Evolutionary conservation across 805 yeast genomes (phyloP), one percentile per base, ranked within the genome.

Genomic region (Cyberlindnera subsufficiens): DNA sequence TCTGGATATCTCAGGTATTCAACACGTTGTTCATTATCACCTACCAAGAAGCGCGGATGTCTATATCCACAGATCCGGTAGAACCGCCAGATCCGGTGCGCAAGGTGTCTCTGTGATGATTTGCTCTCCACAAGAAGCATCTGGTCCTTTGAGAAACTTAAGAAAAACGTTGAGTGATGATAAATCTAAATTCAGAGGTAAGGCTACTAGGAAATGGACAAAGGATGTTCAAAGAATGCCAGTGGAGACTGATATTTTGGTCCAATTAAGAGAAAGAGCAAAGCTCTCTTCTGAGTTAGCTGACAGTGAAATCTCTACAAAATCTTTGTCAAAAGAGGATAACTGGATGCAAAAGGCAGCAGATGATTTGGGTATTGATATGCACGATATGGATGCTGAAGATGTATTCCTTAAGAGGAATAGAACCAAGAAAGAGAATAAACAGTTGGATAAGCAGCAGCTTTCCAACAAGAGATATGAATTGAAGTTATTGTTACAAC

Each of bases 11-110:
- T 84, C 95, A 3, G 77, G 75, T 37, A 90, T 93, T 40, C 82
- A 89, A 54, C 98, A 93, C 63, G 98, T 93, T 38, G 86, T 91
- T 17, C 99, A 93, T 63, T 93, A 91, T 59, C 97, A 93, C 64
- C 72, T 93, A 48, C 98, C 99, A 10, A 74, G 98, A 49, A 74
- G 95, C 14, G 97, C 97, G 0, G 99, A 93, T 58, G 80, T 88
- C 39, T 93, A 93, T 59, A 82, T 93, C 53, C 99, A 93, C 65
- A 76, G 99, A 62, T 86, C 96, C 1, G 99, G 99, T 47, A 81
- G 99, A 75, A 93, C 99, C n/a, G 98, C 96, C 0, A 83, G 99
- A 71, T 97, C 95, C 2, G 93, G 91, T 1, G 63, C 63, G 30
- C 91, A 86, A 59, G 99, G 99, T 71, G 96, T 93, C n/a, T 84